Evolutionary conservation across 192 early-diverging fungal genomes (phyloP).

Genomic region (Backusella tuberculispora): DNA sequence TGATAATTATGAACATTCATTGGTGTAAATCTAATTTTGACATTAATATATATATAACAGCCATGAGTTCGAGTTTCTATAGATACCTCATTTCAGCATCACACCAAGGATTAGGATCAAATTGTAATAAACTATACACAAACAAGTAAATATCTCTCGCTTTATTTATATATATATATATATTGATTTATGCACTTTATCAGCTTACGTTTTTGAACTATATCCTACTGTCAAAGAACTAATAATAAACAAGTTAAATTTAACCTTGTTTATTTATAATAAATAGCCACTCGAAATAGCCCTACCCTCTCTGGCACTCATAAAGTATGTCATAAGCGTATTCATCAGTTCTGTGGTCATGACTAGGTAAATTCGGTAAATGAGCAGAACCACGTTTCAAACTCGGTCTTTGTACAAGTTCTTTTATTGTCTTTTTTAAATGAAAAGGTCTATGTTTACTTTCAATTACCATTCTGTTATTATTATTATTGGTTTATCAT

Average conservation of each 20-base stretch:
- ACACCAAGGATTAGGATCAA: constrained; percentile 60
- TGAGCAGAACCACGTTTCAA: neutral
- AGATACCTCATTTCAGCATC: constrained; percentile 45
- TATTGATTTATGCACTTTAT: neutral
- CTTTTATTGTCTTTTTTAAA: constrained; percentile 9
- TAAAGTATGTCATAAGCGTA: constrained; percentile 46
- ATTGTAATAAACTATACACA: constrained; percentile 44
- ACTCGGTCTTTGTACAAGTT: constrained; percentile 8
- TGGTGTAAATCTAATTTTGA: constrained; percentile 40
- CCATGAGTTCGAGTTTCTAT: neutral
- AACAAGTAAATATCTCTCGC: neutral
- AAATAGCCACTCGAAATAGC: neutral
- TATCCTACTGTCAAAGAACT: constrained; percentile 49
- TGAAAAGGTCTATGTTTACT: neutral
- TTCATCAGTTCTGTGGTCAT: constrained; percentile 20
- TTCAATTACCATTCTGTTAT: neutral
- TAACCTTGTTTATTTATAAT: neutral
- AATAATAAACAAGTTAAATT: constrained; percentile 8
- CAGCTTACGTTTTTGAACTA: constrained; percentile 51
- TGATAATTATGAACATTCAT: constrained; percentile 51
- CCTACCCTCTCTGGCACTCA: constrained; percentile 50
- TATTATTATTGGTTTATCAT: no score
- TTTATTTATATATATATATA: neutral
- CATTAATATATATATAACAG: neutral
- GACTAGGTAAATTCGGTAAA: neutral